These are phyloP conservation scores for Apophysomyces sp. DNA, from an alignment of 371 early-diverging fungal genomes.

Conservation along the genomic window DNA sequence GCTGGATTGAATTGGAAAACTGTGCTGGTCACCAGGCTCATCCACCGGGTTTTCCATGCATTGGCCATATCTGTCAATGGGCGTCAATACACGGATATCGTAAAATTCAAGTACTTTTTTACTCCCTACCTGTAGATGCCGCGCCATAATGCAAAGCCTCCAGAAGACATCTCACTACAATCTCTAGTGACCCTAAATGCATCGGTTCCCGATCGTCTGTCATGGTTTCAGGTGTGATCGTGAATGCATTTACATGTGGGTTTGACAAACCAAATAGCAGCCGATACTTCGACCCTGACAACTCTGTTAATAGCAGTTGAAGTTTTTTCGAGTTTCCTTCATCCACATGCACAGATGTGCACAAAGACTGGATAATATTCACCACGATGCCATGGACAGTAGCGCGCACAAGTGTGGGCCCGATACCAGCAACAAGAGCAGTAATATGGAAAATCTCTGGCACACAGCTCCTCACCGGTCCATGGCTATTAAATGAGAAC, in stretches of 20 bases:
- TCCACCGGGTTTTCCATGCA: slow-evolving; percentile 89
- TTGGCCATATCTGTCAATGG: slow-evolving; percentile 62
- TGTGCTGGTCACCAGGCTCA: slow-evolving; percentile 85
- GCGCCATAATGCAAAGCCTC: slow-evolving; percentile 81
- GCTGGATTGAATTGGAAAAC: slow-evolving; percentile 94
- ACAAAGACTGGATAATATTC: slow-evolving; percentile 87
- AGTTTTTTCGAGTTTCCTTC: slow-evolving; percentile 64
- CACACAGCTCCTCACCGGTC: slow-evolving; percentile 71
- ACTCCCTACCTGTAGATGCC: slow-evolving; percentile 61
- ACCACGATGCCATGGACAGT: slow-evolving; percentile 91
- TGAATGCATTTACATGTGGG: slow-evolving; percentile 70
- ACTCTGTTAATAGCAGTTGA: slow-evolving; percentile 58
- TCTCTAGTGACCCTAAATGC: slow-evolving; percentile 74
- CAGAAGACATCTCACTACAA: slow-evolving; percentile 76
- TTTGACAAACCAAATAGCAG: slow-evolving; percentile 80
- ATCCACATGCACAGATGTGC: slow-evolving; percentile 71
- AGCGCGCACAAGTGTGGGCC: slow-evolving; percentile 80
- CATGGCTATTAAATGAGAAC: slow-evolving; percentile 86
- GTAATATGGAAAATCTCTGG: slow-evolving; percentile 89
- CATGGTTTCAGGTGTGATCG: slow-evolving; percentile 61
- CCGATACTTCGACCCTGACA: slow-evolving; percentile 78
- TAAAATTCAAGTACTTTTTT: background rate
- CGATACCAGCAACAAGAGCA: slow-evolving; percentile 80
- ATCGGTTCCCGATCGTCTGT: slow-evolving; percentile 70
- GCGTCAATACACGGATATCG: background rate